Conservation (phyloP, 2,329 filamentous ascomycete species). For the Claviceps arundinis region DNA sequence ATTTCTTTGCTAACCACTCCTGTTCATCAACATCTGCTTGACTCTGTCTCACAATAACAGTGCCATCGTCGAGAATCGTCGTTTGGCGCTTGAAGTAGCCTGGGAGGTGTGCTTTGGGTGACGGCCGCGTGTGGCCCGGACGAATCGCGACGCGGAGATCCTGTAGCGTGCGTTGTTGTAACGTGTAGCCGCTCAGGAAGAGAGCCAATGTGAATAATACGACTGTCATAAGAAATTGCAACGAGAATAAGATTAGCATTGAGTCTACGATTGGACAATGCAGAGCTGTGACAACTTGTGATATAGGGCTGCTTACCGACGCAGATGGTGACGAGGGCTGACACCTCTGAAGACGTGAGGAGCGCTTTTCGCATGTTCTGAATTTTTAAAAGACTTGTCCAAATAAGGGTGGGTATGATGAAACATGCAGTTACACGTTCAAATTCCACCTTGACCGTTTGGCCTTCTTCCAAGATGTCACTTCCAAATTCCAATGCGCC, state of each 20-base stretch:
- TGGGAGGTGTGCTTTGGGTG: constrained; percentile 36
- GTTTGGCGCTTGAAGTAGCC: constrained; percentile 34
- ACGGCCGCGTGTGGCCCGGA: constrained; percentile 28
- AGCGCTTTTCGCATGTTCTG: constrained; percentile 32
- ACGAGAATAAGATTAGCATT: constrained; percentile 8
- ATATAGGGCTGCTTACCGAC: constrained; percentile 38
- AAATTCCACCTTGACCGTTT: no score
- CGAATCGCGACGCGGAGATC: constrained; percentile 64
- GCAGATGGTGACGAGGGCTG: constrained; percentile 47
- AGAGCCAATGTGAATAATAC: constrained; percentile 67
- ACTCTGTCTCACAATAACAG: constrained; percentile 25
- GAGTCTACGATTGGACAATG: not conserved
- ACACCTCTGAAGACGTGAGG: constrained; percentile 58
- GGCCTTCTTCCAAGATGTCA: no score
- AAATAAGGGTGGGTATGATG: not conserved
- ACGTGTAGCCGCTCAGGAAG: constrained; percentile 75
- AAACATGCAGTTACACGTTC: no score
- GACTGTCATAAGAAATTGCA: constrained; percentile 30
- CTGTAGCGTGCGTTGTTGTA: constrained; percentile 75
- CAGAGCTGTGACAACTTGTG: not conserved
- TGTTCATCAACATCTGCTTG: constrained; percentile 18
- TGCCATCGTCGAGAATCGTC: constrained; percentile 34
- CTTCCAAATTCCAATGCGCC: no score
- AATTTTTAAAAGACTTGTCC: not conserved
- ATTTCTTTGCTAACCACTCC: constrained; percentile 7